Percentiles rank a stretch among this genome's conserved stretches.
Evolutionary conservation across 2,329 filamentous ascomycete genomes (phyloP).

Genomic region (Paracorniculantispora psalliotae): DNA sequence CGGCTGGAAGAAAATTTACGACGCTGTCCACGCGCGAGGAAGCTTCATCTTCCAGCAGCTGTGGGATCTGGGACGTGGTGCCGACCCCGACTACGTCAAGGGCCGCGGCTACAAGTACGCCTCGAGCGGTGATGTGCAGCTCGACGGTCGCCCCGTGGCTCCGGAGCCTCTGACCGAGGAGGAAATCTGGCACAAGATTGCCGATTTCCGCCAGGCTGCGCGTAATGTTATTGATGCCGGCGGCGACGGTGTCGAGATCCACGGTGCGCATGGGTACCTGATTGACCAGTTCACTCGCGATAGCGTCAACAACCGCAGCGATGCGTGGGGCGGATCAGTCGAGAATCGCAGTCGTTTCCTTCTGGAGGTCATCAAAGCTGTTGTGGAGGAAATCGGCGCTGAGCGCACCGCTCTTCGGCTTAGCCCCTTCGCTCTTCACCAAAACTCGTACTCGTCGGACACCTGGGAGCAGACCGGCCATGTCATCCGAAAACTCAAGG

Average conservation of each 20-base stretch:
- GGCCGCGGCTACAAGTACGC: slow-evolving; percentile 23
- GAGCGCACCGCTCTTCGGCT: slow-evolving; percentile 50
- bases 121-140: slow-evolving; percentile 21
- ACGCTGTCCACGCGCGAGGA: slow-evolving; percentile 25
- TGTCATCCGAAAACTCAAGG: slow-evolving; percentile 24
- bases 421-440: slow-evolving; percentile 42
- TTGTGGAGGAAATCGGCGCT: slow-evolving; percentile 40
- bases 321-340: slow-evolving; percentile 50
- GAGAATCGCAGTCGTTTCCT: slow-evolving; percentile 49
- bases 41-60: slow-evolving; percentile 26
- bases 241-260: slow-evolving; percentile 64
- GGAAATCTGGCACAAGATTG: slow-evolving; percentile 62
- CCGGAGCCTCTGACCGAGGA: slow-evolving; percentile 45
- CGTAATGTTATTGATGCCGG: slow-evolving; percentile 57
- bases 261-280: slow-evolving; percentile 56
- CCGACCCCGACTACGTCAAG: slow-evolving; percentile 18
- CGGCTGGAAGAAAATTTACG: slow-evolving; percentile 25
- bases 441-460: slow-evolving; percentile 23
- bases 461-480: slow-evolving; percentile 26
- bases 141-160: slow-evolving; percentile 20
- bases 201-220: slow-evolving; percentile 51
- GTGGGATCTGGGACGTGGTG: slow-evolving; percentile 21
- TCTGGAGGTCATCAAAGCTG: slow-evolving; percentile 42
- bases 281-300: slow-evolving; percentile 58
- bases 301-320: slow-evolving; percentile 46